Percentiles rank a stretch among this genome's conserved stretches.
phyloP scores from a whole-genome alignment of 768 basidiomycete genomes.

The Suillus subluteus region DNA sequence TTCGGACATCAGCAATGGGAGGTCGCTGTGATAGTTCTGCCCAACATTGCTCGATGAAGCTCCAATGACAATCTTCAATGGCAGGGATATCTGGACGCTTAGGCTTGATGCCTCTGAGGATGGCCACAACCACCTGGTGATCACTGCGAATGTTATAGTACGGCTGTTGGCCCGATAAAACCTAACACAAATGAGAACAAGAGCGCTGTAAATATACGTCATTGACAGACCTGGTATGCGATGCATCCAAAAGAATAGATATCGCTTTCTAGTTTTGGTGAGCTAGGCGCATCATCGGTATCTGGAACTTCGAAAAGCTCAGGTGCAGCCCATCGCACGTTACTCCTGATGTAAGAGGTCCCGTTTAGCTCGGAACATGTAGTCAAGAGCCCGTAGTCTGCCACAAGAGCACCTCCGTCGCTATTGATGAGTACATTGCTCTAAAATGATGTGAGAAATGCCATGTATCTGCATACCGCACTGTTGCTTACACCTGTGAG shows the following conservation, averaged over 20 bases:
- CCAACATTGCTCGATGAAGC: constrained; percentile 46
- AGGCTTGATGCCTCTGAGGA: constrained; percentile 6
- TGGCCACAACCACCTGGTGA: constrained; percentile 18
- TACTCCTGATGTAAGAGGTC: constrained; percentile 22
- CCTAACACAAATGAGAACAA: constrained; percentile 2
- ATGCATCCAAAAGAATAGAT: constrained; percentile 22
- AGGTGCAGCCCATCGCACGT: constrained; percentile 35
- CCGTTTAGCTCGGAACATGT: not conserved
- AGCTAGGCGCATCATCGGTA: not conserved
- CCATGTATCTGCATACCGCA: not conserved
- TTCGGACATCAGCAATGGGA: not conserved
- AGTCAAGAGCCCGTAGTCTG: constrained; percentile 5
- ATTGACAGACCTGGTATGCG: constrained; percentile 27
- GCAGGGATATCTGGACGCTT: constrained; percentile 34
- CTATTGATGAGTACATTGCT: constrained; percentile 1
- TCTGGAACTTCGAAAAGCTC: constrained; percentile 31
- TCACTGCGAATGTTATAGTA: constrained; percentile 11
- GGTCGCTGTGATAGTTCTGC: not conserved
- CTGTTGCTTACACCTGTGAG: constrained; percentile 2
- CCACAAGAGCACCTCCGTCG: not conserved
- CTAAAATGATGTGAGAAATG: not conserved
- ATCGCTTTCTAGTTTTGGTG: constrained; percentile 9
- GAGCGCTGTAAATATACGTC: not conserved
- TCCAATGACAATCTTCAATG: constrained; percentile 44
- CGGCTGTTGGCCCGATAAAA: constrained; percentile 3